phyloP scores from a whole-genome alignment of 75 land plant genomes.

The Adiantum capillusveneris region DNA sequence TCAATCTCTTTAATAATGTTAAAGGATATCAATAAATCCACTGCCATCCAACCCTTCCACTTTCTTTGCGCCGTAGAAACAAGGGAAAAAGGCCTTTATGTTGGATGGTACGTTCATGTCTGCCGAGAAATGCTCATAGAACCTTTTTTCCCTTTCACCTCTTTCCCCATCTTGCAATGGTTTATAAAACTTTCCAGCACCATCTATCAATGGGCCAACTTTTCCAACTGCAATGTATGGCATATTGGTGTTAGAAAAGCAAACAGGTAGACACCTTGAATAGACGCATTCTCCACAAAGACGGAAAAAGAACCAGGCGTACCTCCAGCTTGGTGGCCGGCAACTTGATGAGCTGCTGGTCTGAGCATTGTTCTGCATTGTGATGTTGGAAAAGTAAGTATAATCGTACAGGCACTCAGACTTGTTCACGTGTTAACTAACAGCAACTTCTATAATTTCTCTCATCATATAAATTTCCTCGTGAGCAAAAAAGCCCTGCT shows the following conservation, averaged over 20 bases:
- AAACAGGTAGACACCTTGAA: background rate
- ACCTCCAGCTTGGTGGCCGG: conserved; percentile 63
- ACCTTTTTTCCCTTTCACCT: conserved; percentile 55
- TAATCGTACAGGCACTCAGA: too few relatives aligned
- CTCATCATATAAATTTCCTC: too few relatives aligned
- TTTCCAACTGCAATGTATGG: conserved; percentile 32
- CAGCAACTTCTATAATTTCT: too few relatives aligned
- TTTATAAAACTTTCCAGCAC: conserved; percentile 85
- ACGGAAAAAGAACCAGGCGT: background rate
- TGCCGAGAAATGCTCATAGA: conserved; percentile 60
- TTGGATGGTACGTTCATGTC: conserved; percentile 40
- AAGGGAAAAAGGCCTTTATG: conserved; percentile 58
- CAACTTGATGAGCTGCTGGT: conserved; percentile 68
- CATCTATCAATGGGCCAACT: conserved; percentile 76
- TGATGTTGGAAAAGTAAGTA: too few relatives aligned
- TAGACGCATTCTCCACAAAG: conserved; percentile 1
- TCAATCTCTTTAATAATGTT: too few relatives aligned
- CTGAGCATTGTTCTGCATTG: conserved; percentile 44
- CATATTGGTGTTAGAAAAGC: too few relatives aligned
- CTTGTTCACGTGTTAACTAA: too few relatives aligned
- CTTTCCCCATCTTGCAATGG: conserved; percentile 65
- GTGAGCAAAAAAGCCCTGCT: too few relatives aligned
- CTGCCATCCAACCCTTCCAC: conserved; percentile 48
- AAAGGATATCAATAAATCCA: conserved; percentile 21
- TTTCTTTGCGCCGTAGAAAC: conserved; percentile 49